These are phyloP conservation scores for Lactarius hatsudake DNA, from an alignment of 768 basidiomycete genomes.

Conservation along the genomic window DNA sequence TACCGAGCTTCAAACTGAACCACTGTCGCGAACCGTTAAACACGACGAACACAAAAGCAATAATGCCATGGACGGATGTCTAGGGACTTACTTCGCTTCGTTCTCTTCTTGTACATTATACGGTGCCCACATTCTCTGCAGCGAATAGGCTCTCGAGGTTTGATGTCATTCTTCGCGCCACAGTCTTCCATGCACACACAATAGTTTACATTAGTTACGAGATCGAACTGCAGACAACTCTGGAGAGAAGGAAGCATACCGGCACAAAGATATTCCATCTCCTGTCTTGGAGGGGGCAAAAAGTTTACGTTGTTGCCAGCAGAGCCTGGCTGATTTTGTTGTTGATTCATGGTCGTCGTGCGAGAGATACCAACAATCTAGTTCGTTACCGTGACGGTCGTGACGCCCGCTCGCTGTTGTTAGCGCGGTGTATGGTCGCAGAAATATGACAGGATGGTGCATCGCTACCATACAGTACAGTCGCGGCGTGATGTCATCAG, in stretches of 20 bases:
- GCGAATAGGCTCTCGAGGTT: constrained; percentile 87
- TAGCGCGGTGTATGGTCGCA: not conserved
- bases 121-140: constrained; percentile 97
- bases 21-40: constrained; percentile 45
- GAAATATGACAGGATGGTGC: not conserved
- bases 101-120: constrained; percentile 98
- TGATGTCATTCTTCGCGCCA: constrained; percentile 89
- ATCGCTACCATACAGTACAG: not conserved
- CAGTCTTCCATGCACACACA: constrained; percentile 53
- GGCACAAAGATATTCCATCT: constrained; percentile 87
- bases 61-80: constrained; percentile 1
- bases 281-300: constrained; percentile 45
- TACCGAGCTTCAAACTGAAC: constrained; percentile 53
- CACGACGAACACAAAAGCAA: not conserved
- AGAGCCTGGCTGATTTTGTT: constrained; percentile 34
- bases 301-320: constrained; percentile 35
- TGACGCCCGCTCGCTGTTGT: constrained; percentile 25
- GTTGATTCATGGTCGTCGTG: constrained; percentile 40
- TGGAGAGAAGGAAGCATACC: constrained; percentile 43
- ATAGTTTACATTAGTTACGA: not conserved
- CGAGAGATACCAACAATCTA: constrained; percentile 17
- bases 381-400: constrained; percentile 33
- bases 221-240: not conserved
- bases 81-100: constrained; percentile 74
- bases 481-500: constrained; percentile 6